Evolutionary conservation across 768 basidiomycete genomes (phyloP), one percentile per base, ranked within the genome.

Genomic region (Porpolomopsis calyptriformis): DNA sequence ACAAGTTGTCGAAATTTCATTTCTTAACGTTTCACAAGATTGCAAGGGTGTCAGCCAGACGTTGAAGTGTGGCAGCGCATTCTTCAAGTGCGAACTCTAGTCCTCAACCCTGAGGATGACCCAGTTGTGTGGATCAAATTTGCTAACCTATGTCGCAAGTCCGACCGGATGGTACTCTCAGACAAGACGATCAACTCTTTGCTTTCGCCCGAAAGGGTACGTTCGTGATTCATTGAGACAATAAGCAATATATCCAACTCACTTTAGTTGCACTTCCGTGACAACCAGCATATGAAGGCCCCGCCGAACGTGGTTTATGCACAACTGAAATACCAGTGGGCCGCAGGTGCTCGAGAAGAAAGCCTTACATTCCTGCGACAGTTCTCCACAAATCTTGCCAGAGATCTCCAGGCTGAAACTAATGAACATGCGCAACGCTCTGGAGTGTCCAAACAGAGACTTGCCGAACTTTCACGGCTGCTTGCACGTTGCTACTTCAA

Each of bases 31-130:
- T 22, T 12, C 49, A 22, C 50, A 7, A 93, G 93, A 49, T 64
- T 99, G 33, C 84, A 89, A 67, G 96, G 92, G 1, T 97, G 93
- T 64, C 92, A 98, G 58, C 89, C 90, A 19, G 96, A 98, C 56
- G 94, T 98, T 26, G 96, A 99, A 64, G 91, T 96, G 4, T 99
- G 96, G 96, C 96, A 98, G 61, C 80, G 94, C 16, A 88, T 98
- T 45, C 70, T 99, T 7, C 94, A 97, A 70, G 91, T 99, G 40
- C 78, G 96, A 44, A 90, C 93, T 0, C 73, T 98, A 43, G 92
- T 99, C 18, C 71, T 97, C 22, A 86, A 79, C 36, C 94, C 96
- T 0, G 87, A 87, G 52, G 91, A 96, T 51, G 92, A 97, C 59
- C 89, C 87, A 36, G 77, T 86, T 38, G 97, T 96, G 81, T 98